Evolutionary conservation across 1,284 basidiomycete species (phyloP).

Genomic region (Rhodotorula sp.): DNA sequence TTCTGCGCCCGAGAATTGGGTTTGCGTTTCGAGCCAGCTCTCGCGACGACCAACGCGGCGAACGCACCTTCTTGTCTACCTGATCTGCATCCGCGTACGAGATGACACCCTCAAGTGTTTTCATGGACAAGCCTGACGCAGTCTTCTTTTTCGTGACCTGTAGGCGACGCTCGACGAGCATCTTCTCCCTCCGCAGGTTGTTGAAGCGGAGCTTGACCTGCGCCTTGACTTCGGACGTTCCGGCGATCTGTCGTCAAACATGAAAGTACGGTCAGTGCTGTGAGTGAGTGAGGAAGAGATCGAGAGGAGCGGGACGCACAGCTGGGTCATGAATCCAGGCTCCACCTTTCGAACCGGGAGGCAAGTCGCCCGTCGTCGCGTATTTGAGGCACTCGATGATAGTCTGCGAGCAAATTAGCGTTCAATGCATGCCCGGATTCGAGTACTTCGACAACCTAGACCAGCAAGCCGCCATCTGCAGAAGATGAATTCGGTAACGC

Average conservation of each 20-base stretch:
- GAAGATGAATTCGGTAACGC: conserved; percentile 33
- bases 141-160: conserved; percentile 89
- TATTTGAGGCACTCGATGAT: conserved; percentile 99
- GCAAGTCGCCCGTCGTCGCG: conserved; percentile 95
- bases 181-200: conserved; percentile 79
- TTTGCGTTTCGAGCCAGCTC: no score
- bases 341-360: conserved; percentile 94
- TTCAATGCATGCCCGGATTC: not conserved
- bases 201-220: conserved; percentile 93
- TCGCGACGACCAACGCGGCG: not conserved
- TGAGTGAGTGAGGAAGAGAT: no score
- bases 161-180: conserved; percentile 90
- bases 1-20: no score
- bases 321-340: conserved; percentile 98
- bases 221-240: conserved; percentile 97
- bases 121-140: conserved; percentile 78
- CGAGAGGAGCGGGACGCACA: conserved; percentile 43
- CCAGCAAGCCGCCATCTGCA: not conserved
- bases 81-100: conserved; percentile 67
- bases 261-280: not conserved
- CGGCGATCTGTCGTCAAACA: conserved; percentile 68
- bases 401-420: conserved; percentile 55
- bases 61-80: conserved; percentile 68
- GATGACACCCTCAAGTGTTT: conserved; percentile 92
- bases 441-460: not conserved